phyloP scores from a whole-genome alignment of 148 eudicot genomes.

The Diospyros kaki region DNA sequence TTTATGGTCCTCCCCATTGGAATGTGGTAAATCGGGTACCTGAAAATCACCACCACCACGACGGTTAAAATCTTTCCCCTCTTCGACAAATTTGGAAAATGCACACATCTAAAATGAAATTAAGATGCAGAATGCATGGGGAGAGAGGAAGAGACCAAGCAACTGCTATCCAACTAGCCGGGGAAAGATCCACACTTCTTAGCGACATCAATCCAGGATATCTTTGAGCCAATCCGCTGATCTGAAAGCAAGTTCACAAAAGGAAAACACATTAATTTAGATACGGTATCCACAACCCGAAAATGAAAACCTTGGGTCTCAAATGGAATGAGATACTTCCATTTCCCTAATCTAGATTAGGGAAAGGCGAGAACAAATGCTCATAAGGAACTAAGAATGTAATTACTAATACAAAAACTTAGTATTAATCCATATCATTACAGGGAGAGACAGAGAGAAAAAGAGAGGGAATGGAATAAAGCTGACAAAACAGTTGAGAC shows the following conservation, averaged over 20 bases:
- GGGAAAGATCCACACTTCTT: slow-evolving; percentile 87
- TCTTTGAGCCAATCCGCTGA: slow-evolving; percentile 55
- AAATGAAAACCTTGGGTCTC: slow-evolving; percentile 9
- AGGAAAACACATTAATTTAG: background rate
- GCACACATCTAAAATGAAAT: background rate
- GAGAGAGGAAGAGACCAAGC: slow-evolving; percentile 52
- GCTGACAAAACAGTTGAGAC: slow-evolving; percentile 11
- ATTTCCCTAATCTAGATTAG: background rate
- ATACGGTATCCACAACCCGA: background rate
- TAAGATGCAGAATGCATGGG: background rate
- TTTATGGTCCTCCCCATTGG: slow-evolving; percentile 78
- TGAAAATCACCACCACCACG: slow-evolving; percentile 24
- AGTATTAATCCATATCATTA: background rate
- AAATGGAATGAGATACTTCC: slow-evolving; percentile 12
- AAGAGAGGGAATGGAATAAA: slow-evolving; percentile 21
- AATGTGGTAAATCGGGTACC: slow-evolving; percentile 97
- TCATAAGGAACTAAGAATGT: background rate
- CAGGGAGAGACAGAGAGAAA: background rate
- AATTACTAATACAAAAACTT: slow-evolving; percentile 3
- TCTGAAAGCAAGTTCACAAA: slow-evolving; percentile 36
- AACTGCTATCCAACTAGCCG: slow-evolving; percentile 94
- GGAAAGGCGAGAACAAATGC: slow-evolving; percentile 18
- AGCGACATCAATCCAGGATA: slow-evolving; percentile 76
- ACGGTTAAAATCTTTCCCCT: background rate
- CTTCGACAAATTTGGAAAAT: too few relatives aligned